Percentiles rank a stretch among this genome's conserved stretches.
phyloP scores from a whole-genome alignment of 2,329 filamentous ascomycete genomes.

The Fusarium nygamai region DNA sequence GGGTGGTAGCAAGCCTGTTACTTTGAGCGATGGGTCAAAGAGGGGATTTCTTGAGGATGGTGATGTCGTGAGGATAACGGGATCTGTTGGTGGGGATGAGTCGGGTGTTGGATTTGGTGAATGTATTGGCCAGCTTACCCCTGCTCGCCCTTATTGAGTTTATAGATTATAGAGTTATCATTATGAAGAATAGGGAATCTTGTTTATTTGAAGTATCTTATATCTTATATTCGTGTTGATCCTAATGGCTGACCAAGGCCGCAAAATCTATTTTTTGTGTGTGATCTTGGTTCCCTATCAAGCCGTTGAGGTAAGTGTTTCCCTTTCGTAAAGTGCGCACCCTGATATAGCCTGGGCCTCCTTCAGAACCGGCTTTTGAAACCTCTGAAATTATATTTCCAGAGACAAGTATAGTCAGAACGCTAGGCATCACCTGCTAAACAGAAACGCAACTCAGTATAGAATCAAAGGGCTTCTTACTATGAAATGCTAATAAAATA shows the following conservation, averaged over 20 bases:
- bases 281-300: too few species aligned
- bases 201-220: fast-evolving
- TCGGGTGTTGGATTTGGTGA: constrained; percentile 55
- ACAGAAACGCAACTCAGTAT: fast-evolving
- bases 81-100: constrained; percentile 52
- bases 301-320: not conserved
- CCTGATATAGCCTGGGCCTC: too few species aligned
- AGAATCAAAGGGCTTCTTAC: not conserved
- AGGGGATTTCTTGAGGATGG: constrained; percentile 53
- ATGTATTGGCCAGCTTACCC: constrained; percentile 42
- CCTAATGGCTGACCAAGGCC: too few species aligned
- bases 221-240: not conserved
- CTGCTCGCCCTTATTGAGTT: not conserved
- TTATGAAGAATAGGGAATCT: not conserved
- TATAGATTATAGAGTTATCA: not conserved
- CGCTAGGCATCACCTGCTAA: fast-evolving
- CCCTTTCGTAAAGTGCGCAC: too few species aligned
- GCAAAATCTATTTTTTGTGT: too few species aligned
- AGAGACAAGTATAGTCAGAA: not conserved
- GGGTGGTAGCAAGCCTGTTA: constrained; percentile 47
- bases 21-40: constrained; percentile 44
- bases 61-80: constrained; percentile 51
- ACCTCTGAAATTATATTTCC: too few species aligned
- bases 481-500: not conserved
- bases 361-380: too few species aligned